Evolutionary conservation across 768 basidiomycete species (phyloP).

Genomic region (Termitomyces sp.): DNA sequence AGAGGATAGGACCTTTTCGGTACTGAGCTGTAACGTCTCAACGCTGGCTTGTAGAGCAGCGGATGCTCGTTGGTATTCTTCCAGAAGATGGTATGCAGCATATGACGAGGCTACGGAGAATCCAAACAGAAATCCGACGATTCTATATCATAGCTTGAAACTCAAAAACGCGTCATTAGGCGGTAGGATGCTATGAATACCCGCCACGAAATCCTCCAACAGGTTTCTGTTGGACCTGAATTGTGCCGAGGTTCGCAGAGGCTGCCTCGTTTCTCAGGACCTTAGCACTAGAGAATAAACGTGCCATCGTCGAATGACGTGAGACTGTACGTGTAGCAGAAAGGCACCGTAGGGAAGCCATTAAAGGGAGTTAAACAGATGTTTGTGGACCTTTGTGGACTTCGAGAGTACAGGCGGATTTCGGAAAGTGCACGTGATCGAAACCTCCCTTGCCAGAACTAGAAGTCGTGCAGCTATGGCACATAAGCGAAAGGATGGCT

Average conservation of each 20-base stretch:
- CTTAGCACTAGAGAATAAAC: conserved; percentile 40
- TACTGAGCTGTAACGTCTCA: conserved; percentile 79
- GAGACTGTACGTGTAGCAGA: conserved; percentile 13
- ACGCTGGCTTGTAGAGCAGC: conserved; percentile 85
- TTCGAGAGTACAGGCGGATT: background rate
- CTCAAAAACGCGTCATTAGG: conserved; percentile 1
- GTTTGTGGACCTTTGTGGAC: background rate
- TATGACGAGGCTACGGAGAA: conserved; percentile 86
- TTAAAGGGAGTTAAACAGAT: background rate
- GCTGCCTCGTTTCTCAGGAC: conserved; percentile 36
- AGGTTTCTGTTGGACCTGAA: conserved; percentile 63
- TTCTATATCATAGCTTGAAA: conserved; percentile 33
- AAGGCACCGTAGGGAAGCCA: conserved; percentile 33
- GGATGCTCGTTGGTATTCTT: conserved; percentile 88
- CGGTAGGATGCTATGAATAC: conserved; percentile 24
- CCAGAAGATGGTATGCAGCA: conserved; percentile 82
- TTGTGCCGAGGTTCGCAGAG: conserved; percentile 46
- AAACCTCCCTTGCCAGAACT: background rate
- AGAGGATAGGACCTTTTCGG: conserved; percentile 56
- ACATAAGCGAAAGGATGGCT: conserved; percentile 34
- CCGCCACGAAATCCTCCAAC: conserved; percentile 71
- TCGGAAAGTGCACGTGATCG: conserved; percentile 10
- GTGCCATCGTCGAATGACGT: conserved; percentile 15
- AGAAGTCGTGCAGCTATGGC: conserved; percentile 17
- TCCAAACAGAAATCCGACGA: conserved; percentile 83